A percentile compares a stretch with the other conserved stretches of the same genome.
phyloP scores from a whole-genome alignment of 768 basidiomycete genomes.

The Lentinus tigrinus region DNA sequence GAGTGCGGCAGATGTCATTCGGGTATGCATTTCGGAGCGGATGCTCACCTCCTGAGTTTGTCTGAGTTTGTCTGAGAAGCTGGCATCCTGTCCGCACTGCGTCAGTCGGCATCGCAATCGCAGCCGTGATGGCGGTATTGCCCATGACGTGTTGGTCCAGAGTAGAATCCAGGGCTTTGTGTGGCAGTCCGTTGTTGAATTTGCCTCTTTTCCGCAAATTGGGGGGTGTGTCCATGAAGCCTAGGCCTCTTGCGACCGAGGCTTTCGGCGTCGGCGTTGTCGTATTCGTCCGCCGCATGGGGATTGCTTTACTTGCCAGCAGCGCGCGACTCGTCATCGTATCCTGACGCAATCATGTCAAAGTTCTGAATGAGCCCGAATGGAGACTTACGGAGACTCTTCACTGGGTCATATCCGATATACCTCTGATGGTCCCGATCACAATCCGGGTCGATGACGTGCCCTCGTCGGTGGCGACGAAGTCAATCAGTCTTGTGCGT shows the following conservation, averaged over 20 bases:
- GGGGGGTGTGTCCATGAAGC: not conserved
- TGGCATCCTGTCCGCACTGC: no score
- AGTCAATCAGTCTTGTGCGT: slow-evolving; percentile 68
- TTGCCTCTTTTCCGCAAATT: slow-evolving; percentile 15
- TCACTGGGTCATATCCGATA: slow-evolving; percentile 80
- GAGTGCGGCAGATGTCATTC: slow-evolving; percentile 8
- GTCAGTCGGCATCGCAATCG: no score
- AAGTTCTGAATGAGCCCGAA: not conserved
- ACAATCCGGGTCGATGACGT: slow-evolving; percentile 68
- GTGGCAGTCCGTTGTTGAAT: slow-evolving; percentile 1
- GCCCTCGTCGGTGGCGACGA: slow-evolving; percentile 84
- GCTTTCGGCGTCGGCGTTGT: slow-evolving; percentile 21
- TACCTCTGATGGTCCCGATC: slow-evolving; percentile 63
- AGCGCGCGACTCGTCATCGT: not conserved
- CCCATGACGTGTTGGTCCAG: no score
- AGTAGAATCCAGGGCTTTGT: no score
- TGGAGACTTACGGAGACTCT: slow-evolving; percentile 46
- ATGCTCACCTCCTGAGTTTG: not conserved
- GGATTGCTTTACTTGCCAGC: slow-evolving; percentile 46
- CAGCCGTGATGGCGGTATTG: no score
- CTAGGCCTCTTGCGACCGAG: not conserved
- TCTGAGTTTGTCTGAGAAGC: no score
- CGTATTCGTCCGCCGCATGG: slow-evolving; percentile 45
- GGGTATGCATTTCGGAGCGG: slow-evolving; percentile 6
- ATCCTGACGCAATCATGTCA: not conserved